Conservation (phyloP, 352 stramenopile species). For the Phytopythium mirpurense region DNA sequence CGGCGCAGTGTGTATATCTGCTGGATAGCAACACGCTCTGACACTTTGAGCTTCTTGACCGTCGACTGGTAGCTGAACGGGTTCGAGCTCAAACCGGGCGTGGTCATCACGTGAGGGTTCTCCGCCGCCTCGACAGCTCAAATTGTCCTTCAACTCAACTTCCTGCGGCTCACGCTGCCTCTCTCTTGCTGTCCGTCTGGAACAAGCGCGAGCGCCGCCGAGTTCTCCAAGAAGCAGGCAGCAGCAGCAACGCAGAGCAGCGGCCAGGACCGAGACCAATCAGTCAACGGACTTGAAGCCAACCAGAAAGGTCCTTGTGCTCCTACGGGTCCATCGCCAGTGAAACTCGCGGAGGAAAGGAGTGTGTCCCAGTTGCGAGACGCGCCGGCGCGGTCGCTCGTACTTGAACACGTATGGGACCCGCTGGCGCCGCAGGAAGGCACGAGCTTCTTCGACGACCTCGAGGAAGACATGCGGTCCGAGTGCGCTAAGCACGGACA, state of each 20-base stretch:
- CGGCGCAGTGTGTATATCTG: too few relatives aligned
- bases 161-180: neutral
- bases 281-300: neutral
- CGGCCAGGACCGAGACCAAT: neutral
- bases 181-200: neutral
- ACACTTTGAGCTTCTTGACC: too few relatives aligned
- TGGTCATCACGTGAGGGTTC: slow-evolving; percentile 65
- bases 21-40: neutral
- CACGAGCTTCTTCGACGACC: slow-evolving; percentile 53
- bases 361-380: slow-evolving; percentile 11
- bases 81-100: slow-evolving; percentile 82
- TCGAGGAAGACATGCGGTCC: slow-evolving; percentile 74
- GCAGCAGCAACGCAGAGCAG: neutral
- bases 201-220: slow-evolving; percentile 36
- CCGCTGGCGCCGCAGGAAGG: slow-evolving; percentile 38
- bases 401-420: slow-evolving; percentile 64
- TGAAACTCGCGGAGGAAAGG: neutral
- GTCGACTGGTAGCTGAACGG: slow-evolving; percentile 56
- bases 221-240: slow-evolving; percentile 31
- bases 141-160: neutral
- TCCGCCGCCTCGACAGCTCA: neutral
- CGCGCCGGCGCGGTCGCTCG: slow-evolving; percentile 52
- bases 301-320: neutral
- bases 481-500: slow-evolving; percentile 68
- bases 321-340: neutral